phyloP scores from a whole-genome alignment of 441 rosid species.

The Dalechampia spathulata region DNA sequence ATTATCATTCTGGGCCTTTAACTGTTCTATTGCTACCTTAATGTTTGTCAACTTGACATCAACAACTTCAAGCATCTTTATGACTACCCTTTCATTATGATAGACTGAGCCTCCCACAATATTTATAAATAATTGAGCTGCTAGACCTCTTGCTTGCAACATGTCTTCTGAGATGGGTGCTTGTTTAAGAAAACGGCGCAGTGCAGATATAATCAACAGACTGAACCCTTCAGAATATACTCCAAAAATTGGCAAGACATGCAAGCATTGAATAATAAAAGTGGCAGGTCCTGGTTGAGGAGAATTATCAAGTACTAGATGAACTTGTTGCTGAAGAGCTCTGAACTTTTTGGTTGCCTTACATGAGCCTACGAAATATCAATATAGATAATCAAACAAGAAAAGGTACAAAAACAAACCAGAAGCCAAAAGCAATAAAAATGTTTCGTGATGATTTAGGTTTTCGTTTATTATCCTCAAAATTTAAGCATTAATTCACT shows the following conservation, averaged over 20 bases:
- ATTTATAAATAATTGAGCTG: slow-evolving; percentile 48
- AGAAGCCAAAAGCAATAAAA: too few species aligned
- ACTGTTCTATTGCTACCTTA: slow-evolving; percentile 38
- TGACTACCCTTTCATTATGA: slow-evolving; percentile 54
- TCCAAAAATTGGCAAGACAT: slow-evolving; percentile 64
- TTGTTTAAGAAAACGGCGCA: slow-evolving; percentile 51
- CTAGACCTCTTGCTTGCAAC: slow-evolving; percentile 46
- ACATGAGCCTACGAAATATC: slow-evolving; percentile 44
- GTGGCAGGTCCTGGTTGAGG: slow-evolving; percentile 75
- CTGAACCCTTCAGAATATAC: slow-evolving; percentile 70
- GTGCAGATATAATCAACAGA: slow-evolving; percentile 72
- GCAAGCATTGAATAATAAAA: slow-evolving; percentile 55
- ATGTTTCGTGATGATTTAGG: too few species aligned
- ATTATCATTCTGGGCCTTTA: slow-evolving; percentile 23
- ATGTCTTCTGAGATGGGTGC: slow-evolving; percentile 31
- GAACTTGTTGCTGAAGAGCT: slow-evolving; percentile 66
- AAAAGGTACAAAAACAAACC: background rate
- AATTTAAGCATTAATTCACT: too few species aligned
- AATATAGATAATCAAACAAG: background rate
- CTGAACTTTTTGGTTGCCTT: slow-evolving; percentile 73
- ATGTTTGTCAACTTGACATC: slow-evolving; percentile 46
- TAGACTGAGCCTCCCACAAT: slow-evolving; percentile 38
- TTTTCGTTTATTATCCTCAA: too few species aligned
- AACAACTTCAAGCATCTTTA: slow-evolving; percentile 54
- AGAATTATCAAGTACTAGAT: slow-evolving; percentile 44